Percentiles rank a stretch among this genome's conserved stretches.
These are phyloP conservation scores for Arachis stenosperma DNA, from an alignment of 306 rosid species.

Conservation along the genomic window DNA sequence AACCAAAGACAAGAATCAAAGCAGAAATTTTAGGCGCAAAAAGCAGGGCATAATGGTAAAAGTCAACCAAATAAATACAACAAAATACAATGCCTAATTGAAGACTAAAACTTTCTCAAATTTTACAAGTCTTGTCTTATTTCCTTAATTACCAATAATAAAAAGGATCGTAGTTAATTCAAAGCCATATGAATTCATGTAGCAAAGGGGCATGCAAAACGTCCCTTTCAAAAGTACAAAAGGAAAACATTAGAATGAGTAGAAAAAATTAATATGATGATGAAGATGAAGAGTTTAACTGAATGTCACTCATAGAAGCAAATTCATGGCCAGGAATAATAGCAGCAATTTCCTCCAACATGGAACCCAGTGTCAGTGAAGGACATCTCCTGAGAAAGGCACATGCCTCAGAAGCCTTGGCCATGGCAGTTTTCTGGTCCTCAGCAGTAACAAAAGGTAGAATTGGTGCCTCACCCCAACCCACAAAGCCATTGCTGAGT, in stretches of 20 bases:
- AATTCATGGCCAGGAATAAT: slow-evolving; percentile 85
- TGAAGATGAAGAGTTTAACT: no score
- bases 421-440: no score
- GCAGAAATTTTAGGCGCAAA: neutral
- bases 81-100: neutral
- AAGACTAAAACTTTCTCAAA: neutral
- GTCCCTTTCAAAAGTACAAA: no score
- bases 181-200: no score
- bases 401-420: no score
- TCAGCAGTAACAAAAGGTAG: no score
- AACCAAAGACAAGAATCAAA: no score
- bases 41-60: neutral
- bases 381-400: slow-evolving; percentile 38
- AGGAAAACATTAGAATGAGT: no score
- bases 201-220: no score
- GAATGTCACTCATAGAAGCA: slow-evolving; percentile 56
- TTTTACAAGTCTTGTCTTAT: neutral
- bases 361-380: slow-evolving; percentile 56
- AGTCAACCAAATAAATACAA: slow-evolving; percentile 14
- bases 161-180: no score
- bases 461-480: slow-evolving; percentile 65
- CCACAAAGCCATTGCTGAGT: slow-evolving; percentile 71
- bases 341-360: slow-evolving; percentile 58
- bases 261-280: no score
- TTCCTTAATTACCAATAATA: no score